phyloP scores from a whole-genome alignment of 306 rosid species.

The Glycine soja region DNA sequence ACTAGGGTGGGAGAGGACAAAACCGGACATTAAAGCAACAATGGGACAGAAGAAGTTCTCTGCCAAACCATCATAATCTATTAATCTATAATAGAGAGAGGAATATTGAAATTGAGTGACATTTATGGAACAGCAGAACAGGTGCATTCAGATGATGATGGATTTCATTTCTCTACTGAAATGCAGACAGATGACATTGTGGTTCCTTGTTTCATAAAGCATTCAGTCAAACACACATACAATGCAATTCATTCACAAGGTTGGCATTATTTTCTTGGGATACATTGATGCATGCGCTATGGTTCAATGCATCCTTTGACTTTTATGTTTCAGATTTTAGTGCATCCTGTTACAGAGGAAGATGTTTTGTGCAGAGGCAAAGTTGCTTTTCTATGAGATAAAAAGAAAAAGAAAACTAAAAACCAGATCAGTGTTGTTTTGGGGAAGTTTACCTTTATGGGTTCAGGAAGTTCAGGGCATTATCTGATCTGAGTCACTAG shows the following conservation, averaged over 20 bases:
- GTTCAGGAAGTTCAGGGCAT: background rate
- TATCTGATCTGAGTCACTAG: background rate
- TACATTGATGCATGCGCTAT: background rate
- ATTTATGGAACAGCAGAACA: background rate
- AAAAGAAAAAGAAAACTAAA: background rate
- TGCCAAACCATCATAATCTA: background rate
- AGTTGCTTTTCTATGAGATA: background rate
- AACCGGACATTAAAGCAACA: background rate
- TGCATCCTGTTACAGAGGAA: too few species aligned
- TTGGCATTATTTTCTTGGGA: background rate
- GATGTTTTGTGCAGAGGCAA: background rate
- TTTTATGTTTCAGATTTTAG: background rate
- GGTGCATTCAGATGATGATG: background rate
- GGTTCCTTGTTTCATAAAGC: background rate
- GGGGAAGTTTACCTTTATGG: background rate
- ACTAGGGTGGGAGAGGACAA: background rate
- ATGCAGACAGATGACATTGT: background rate
- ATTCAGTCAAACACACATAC: background rate
- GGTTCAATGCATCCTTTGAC: background rate
- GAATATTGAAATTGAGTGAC: background rate
- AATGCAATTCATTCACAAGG: background rate
- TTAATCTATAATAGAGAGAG: background rate
- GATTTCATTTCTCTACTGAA: background rate
- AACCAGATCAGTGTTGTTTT: background rate
- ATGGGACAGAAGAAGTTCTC: background rate